A percentile compares a stretch with the other conserved stretches of the same genome.
Evolutionary conservation across 805 yeast genomes (phyloP).

Genomic region (Tanozyma kutaoensis): DNA sequence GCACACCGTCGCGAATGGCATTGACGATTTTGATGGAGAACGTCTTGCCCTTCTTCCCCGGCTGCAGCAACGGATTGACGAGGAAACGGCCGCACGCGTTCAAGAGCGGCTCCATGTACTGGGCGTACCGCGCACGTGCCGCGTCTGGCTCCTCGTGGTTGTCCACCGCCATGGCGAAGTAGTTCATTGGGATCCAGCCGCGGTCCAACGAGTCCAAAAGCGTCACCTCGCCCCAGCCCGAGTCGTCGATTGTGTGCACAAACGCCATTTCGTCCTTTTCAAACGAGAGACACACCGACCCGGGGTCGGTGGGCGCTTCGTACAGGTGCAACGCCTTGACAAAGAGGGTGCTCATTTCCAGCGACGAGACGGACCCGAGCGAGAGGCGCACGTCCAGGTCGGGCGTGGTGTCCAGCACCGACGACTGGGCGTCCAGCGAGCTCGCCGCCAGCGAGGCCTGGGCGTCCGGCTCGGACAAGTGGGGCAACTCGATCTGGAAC

Average conservation of each 20-base stretch:
- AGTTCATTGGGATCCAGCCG: slow-evolving; percentile 85
- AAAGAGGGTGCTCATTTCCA: too few species aligned
- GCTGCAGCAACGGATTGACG: slow-evolving; percentile 46
- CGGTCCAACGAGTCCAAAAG: slow-evolving; percentile 45
- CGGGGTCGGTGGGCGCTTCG: too few species aligned
- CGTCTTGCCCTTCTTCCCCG: slow-evolving; percentile 24
- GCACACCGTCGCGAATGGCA: slow-evolving; percentile 61
- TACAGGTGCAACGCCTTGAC: too few species aligned
- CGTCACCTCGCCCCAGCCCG: slow-evolving; percentile 86
- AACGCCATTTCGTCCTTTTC: slow-evolving; percentile 59
- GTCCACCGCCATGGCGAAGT: slow-evolving; percentile 41
- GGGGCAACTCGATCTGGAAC: too few species aligned
- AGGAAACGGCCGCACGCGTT: slow-evolving; percentile 56
- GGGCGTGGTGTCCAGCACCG: too few species aligned
- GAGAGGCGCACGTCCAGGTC: too few species aligned
- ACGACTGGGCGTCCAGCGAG: too few species aligned
- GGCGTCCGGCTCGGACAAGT: too few species aligned
- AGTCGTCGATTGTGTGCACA: slow-evolving; percentile 64
- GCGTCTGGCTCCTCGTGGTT: slow-evolving; percentile 16
- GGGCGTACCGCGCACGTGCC: too few species aligned
- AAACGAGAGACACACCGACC: slow-evolving; percentile 63
- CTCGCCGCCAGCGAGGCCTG: too few species aligned
- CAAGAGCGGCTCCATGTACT: slow-evolving; percentile 22
- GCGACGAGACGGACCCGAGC: too few species aligned
- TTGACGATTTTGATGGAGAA: slow-evolving; percentile 48